A percentile compares a stretch with the other conserved stretches of the same genome.
Evolutionary conservation across 1,284 basidiomycete species (phyloP).

Genomic region (Ganoderma sp.): DNA sequence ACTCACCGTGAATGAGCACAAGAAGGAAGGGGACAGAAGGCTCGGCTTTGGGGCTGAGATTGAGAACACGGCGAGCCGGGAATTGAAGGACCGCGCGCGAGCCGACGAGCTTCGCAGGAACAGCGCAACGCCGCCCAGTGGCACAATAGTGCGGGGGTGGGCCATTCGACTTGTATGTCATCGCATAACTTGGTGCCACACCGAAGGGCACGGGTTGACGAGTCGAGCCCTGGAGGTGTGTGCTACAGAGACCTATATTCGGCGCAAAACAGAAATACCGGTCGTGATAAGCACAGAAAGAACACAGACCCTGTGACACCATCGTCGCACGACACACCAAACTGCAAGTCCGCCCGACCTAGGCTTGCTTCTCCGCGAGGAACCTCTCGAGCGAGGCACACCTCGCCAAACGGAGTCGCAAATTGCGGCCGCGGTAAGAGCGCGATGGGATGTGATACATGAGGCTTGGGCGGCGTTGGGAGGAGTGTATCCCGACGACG

Average conservation of each 20-base stretch:
- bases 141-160: not conserved
- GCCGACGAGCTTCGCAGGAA: conserved; percentile 4
- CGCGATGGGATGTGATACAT: not conserved
- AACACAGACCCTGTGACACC: not conserved
- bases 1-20: not conserved
- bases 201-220: not conserved
- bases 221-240: not conserved
- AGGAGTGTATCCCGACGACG: not conserved
- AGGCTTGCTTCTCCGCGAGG: not conserved
- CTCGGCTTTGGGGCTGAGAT: not conserved
- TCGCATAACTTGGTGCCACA: conserved; percentile 1
- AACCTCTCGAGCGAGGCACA: not conserved
- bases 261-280: not conserved
- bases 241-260: not conserved
- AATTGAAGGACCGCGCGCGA: conserved; percentile 6
- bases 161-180: not conserved
- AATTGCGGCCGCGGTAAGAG: not conserved
- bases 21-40: not conserved
- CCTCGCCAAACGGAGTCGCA: not conserved
- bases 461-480: not conserved
- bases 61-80: not conserved
- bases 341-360: not conserved
- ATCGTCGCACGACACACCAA: not conserved
- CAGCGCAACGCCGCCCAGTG: conserved; percentile 3
- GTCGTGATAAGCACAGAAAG: not conserved